These are phyloP conservation scores for Aspergillus carbonarius DNA, from an alignment of 2,329 filamentous ascomycete species.

Conservation along the genomic window DNA sequence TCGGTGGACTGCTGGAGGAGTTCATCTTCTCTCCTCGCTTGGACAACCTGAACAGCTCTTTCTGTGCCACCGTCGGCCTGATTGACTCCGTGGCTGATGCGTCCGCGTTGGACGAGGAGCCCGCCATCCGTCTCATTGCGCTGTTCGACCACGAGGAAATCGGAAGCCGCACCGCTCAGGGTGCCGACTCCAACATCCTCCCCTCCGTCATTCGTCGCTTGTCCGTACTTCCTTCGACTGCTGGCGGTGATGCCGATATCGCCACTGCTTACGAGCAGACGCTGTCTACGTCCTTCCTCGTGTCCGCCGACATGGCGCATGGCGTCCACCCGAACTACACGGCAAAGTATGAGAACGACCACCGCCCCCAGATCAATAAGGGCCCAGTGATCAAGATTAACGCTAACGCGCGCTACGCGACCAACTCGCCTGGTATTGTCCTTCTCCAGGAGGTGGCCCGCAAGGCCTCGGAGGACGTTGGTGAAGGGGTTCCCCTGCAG, in stretches of 20 bases:
- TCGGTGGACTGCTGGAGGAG: conserved; percentile 89
- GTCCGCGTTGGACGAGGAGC: conserved; percentile 69
- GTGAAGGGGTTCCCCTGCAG: conserved; percentile 79
- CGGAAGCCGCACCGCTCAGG: conserved; percentile 86
- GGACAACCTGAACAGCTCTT: conserved; percentile 96
- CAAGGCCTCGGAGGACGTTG: conserved; percentile 54
- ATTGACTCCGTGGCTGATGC: conserved; percentile 71
- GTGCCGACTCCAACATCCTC: conserved; percentile 87
- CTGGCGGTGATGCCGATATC: conserved; percentile 59
- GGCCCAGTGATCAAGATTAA: conserved; percentile 98
- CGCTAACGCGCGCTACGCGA: conserved; percentile 94
- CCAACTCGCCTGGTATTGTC: conserved; percentile 92
- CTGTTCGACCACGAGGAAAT: conserved; percentile 99
- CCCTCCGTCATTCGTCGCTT: conserved; percentile 84
- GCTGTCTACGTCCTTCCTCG: conserved; percentile 82
- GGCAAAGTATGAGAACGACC: conserved; percentile 84
- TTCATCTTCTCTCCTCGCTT: conserved; percentile 94
- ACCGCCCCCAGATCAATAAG: conserved; percentile 93
- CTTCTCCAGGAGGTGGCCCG: conserved; percentile 82
- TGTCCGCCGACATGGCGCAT: conserved; percentile 98
- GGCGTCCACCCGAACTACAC: conserved; percentile 93
- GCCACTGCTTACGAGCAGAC: conserved; percentile 91
- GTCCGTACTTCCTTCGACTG: conserved; percentile 69
- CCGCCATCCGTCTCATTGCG: conserved; percentile 82
- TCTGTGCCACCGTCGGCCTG: conserved; percentile 82